Evolutionary conservation across 148 eudicot species (phyloP).

Genomic region (Salicornia ramosissima): DNA sequence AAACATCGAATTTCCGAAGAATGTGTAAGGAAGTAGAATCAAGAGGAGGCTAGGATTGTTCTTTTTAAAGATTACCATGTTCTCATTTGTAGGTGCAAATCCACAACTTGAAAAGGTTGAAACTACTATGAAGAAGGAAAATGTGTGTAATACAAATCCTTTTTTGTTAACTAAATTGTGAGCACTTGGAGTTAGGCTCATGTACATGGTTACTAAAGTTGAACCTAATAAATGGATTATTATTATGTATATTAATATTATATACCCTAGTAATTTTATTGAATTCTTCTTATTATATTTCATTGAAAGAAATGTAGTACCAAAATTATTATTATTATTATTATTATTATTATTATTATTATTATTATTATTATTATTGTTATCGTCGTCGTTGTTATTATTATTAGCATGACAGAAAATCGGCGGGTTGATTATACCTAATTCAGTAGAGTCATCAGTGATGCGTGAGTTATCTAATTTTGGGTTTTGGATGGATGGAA

Average conservation of each 20-base stretch:
- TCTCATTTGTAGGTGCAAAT: conserved; percentile 52
- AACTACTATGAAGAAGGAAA: conserved; percentile 35
- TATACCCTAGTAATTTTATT: conserved; percentile 33
- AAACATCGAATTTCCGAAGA: conserved; percentile 44
- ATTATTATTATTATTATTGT: conserved; percentile 5
- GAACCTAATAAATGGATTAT: conserved; percentile 29
- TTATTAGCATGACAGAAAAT: conserved; percentile 2
- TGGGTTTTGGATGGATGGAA: background rate
- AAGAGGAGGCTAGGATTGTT: conserved; percentile 39
- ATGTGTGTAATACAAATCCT: conserved; percentile 34
- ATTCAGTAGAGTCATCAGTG: conserved; percentile 12
- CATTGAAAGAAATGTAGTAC: too few relatives aligned
- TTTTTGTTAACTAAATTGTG: conserved; percentile 28
- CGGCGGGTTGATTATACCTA: conserved; percentile 3
- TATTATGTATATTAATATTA: conserved; percentile 36
- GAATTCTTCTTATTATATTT: conserved; percentile 19
- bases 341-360: too few relatives aligned
- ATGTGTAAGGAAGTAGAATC: conserved; percentile 39
- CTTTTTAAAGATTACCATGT: conserved; percentile 40
- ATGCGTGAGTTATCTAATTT: background rate
- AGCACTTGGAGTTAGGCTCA: conserved; percentile 30
- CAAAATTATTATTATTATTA: too few relatives aligned
- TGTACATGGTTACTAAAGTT: conserved; percentile 25
- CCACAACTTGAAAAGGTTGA: conserved; percentile 57
- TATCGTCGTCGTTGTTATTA: background rate